A percentile compares a stretch with the other conserved stretches of the same genome.
Conservation (phyloP, 164 flowering plant species). For the Chimonanthus salicifolius region DNA sequence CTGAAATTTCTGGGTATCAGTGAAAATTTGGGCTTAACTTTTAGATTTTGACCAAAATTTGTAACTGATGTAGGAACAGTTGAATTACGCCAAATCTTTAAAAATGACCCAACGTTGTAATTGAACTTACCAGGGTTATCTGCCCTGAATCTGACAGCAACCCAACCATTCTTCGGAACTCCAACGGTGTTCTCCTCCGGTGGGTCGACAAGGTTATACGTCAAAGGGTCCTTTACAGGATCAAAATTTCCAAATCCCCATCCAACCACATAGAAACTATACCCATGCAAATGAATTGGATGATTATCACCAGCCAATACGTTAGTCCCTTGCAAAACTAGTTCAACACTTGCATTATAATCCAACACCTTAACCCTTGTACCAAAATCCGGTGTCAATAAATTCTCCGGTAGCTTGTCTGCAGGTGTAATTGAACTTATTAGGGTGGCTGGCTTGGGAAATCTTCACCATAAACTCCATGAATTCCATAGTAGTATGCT, state of each 20-base stretch:
- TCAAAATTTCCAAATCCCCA: conserved; percentile 53
- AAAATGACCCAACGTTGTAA: too few species aligned
- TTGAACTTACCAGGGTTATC: conserved; percentile 48
- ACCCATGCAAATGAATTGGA: conserved; percentile 63
- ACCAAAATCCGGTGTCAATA: conserved; percentile 19
- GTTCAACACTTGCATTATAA: conserved; percentile 34
- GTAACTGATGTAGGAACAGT: too few species aligned
- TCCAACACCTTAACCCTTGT: conserved; percentile 36
- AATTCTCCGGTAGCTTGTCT: conserved; percentile 12
- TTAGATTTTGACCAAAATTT: too few species aligned
- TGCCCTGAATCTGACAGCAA: conserved; percentile 46
- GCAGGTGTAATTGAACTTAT: conserved; percentile 35
- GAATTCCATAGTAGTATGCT: conserved; percentile 35
- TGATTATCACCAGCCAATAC: conserved; percentile 29
- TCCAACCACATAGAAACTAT: conserved; percentile 57
- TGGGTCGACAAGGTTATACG: conserved; percentile 56
- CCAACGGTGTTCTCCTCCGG: conserved; percentile 36
- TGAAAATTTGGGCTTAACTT: too few species aligned
- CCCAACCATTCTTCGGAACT: conserved; percentile 57
- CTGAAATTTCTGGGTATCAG: too few species aligned
- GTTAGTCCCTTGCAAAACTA: conserved; percentile 47
- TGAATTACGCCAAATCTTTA: too few species aligned
- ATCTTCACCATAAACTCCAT: conserved; percentile 25
- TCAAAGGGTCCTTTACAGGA: conserved; percentile 27
- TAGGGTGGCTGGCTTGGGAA: conserved; percentile 40